Conservation (phyloP, 257 asterid genomes). For the Capsicum rhomboideum region DNA sequence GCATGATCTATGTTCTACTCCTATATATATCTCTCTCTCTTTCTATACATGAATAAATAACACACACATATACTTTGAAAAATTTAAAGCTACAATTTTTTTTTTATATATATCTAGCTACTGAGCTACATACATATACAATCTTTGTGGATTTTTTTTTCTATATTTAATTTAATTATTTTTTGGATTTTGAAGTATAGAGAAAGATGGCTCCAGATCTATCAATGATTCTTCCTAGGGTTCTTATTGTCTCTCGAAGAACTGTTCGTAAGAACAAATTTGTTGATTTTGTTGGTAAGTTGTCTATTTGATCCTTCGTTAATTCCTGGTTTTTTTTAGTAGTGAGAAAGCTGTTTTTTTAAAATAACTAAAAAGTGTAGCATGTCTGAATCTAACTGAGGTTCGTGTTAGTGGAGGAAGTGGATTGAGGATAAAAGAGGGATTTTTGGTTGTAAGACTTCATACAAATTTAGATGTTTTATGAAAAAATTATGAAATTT, state of each 20-base stretch:
- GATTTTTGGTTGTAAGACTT: too few species aligned
- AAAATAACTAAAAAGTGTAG: neutral
- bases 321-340: neutral
- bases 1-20: neutral
- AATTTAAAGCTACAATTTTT: neutral
- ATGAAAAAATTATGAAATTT: neutral
- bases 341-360: neutral
- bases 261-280: conserved; percentile 72
- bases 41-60: neutral
- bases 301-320: neutral
- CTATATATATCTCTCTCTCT: too few species aligned
- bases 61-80: neutral
- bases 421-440: neutral
- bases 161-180: neutral
- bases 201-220: conserved; percentile 33
- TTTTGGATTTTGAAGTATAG: neutral
- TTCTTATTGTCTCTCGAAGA: conserved; percentile 56
- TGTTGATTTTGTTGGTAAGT: conserved; percentile 67
- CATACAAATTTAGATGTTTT: neutral
- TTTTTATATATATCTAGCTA: neutral
- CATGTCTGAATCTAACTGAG: neutral
- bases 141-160: neutral
- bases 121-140: neutral
- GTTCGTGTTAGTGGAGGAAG: neutral
- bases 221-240: conserved; percentile 54